Evolutionary conservation across 441 rosid genomes (phyloP).

Genomic region (Gossypium davidsonii): DNA sequence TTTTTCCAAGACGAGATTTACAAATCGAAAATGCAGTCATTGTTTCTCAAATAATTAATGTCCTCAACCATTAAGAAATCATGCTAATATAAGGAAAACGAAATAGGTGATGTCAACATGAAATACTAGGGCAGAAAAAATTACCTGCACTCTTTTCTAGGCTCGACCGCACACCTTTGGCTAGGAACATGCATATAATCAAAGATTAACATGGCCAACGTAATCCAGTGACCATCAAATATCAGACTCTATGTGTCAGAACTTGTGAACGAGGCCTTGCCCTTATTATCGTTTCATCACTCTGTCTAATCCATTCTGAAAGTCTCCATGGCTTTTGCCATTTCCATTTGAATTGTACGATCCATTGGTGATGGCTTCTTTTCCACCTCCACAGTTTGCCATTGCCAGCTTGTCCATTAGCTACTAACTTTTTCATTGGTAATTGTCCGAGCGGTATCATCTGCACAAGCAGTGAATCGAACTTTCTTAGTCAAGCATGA

Average conservation of each 20-base stretch:
- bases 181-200: constrained; percentile 31
- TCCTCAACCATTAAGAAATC: background rate
- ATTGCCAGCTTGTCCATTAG: constrained; percentile 68
- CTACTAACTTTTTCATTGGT: constrained; percentile 62
- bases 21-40: background rate
- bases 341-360: constrained; percentile 94
- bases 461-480: constrained; percentile 34
- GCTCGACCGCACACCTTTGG: constrained; percentile 20
- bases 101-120: background rate
- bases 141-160: constrained; percentile 44
- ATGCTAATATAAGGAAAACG: background rate
- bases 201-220: constrained; percentile 29
- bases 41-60: background rate
- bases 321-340: constrained; percentile 99
- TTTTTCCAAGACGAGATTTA: background rate
- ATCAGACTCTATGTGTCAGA: constrained; percentile 33
- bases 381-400: constrained; percentile 99
- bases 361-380: constrained; percentile 98
- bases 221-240: constrained; percentile 18
- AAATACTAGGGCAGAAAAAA: background rate
- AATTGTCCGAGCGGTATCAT: constrained; percentile 78
- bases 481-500: constrained; percentile 15
- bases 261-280: constrained; percentile 56
- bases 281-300: constrained; percentile 70
- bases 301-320: constrained; percentile 82